Evolutionary conservation across 306 rosid species (phyloP).

Genomic region (Inga leiocalycina): DNA sequence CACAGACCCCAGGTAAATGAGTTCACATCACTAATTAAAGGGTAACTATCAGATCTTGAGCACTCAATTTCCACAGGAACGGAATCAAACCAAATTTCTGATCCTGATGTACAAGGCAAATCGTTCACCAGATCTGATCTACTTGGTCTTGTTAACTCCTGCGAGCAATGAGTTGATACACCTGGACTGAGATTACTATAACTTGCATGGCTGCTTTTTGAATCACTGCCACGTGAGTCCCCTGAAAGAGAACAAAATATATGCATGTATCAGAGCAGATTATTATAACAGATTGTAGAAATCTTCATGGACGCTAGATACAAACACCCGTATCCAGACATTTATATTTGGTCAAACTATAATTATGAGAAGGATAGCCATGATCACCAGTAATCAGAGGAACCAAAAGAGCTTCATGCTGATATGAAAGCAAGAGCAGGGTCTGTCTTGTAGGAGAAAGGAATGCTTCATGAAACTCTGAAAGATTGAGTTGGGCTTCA

Average conservation of each 20-base stretch:
- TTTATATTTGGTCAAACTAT: constrained; percentile 18
- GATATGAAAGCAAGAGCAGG: constrained; percentile 67
- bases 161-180: constrained; percentile 41
- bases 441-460: constrained; percentile 83
- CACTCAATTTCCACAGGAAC: constrained; percentile 44
- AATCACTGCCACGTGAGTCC: constrained; percentile 39
- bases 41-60: constrained; percentile 46
- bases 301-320: neutral
- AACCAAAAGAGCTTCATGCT: constrained; percentile 75
- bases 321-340: constrained; percentile 2
- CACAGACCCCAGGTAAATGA: constrained; percentile 86
- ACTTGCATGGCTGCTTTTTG: constrained; percentile 35
- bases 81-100: constrained; percentile 39
- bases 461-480: constrained; percentile 79
- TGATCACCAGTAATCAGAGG: constrained; percentile 68
- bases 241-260: constrained; percentile 51
- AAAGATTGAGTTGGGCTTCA: constrained; percentile 53
- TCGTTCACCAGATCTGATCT: constrained; percentile 47
- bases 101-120: constrained; percentile 54
- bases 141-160: constrained; percentile 39
- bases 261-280: constrained; percentile 20
- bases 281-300: constrained; percentile 23
- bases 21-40: constrained; percentile 71
- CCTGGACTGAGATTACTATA: constrained; percentile 36
- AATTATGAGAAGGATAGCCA: neutral